phyloP scores from a whole-genome alignment of 2,329 filamentous ascomycete species.

The Colletotrichum orbiculare region DNA sequence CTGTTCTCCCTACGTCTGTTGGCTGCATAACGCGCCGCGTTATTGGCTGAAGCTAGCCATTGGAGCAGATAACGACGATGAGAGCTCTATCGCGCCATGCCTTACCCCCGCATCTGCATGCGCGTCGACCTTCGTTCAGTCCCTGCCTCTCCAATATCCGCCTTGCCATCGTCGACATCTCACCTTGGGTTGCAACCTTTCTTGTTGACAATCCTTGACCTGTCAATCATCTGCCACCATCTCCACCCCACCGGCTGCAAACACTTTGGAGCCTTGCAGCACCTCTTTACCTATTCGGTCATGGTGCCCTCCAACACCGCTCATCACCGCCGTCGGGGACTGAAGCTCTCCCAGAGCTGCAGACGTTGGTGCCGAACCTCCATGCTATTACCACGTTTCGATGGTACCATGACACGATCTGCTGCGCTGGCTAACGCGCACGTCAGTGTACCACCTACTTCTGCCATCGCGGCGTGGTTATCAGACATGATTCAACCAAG shows the following conservation, averaged over 20 bases:
- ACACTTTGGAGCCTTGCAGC: constrained; percentile 23
- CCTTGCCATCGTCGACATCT: constrained; percentile 4
- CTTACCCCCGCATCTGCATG: constrained; percentile 7
- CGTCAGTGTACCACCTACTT: constrained; percentile 13
- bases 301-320: constrained; percentile 9
- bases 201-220: background rate
- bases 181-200: background rate
- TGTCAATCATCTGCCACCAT: constrained; percentile 19
- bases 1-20: background rate
- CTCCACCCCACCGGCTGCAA: constrained; percentile 15
- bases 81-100: constrained; percentile 5
- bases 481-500: background rate
- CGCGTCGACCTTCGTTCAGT: background rate
- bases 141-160: constrained; percentile 1
- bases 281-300: constrained; percentile 1
- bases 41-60: constrained; percentile 12
- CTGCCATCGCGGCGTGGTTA: background rate
- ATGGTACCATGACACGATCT: constrained; percentile 10
- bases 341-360: background rate
- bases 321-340: background rate
- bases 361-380: constrained; percentile 12
- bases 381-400: background rate
- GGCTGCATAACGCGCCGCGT: background rate
- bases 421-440: background rate
- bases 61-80: constrained; percentile 12